Evolutionary conservation across 2,329 filamentous ascomycete species (phyloP), one percentile per base, ranked within the genome.

Genomic region (Neurospora sp.): DNA sequence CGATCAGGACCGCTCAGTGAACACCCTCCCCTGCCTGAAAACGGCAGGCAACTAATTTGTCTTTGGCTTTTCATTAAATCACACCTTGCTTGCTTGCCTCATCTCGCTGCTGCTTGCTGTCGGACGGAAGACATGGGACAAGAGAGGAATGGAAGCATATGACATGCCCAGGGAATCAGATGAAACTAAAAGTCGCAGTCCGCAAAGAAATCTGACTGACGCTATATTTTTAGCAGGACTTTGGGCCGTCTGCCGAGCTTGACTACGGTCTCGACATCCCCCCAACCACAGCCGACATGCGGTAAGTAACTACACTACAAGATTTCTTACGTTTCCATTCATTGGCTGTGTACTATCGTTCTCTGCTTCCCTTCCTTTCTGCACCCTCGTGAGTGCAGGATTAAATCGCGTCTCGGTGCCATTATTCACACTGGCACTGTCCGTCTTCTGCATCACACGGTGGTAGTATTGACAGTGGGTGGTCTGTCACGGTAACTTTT

Each of bases 231-330:
- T 68, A 67, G 68, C 71, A 62, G 58, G 68, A 71, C 23, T 40
- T 33, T 68, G 52, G 43, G 42, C 68, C 68, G 43, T 71, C 70
- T 70, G 19, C 66, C 28, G 52, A 62, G 52, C 52, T 62, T 62
- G 52, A 62, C 52, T 62, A 62, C 52, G 13, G 52, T 62, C 52
- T 62, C 28, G 52, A 62, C 52, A 62, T 62, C 52, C 23, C 52
- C 52, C 52, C 52, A 62, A 62, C 52, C 52, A 36, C 52, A 62
- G 52, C 52, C 52, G 52, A 62, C 28, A 62, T 62, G 52, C 52
- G 52, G 52, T 62, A 62, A 62, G 52, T 62, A 17, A 62, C 28
- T 33, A 33, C 52, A 33, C 15, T 33, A 33, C 23, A 62, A 62
- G 28, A 28, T 62, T 62, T 67, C 17, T 67, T 69, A 23, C 68